These are phyloP conservation scores for Rubroboletus satanas DNA, from an alignment of 768 basidiomycete species.

Conservation along the genomic window DNA sequence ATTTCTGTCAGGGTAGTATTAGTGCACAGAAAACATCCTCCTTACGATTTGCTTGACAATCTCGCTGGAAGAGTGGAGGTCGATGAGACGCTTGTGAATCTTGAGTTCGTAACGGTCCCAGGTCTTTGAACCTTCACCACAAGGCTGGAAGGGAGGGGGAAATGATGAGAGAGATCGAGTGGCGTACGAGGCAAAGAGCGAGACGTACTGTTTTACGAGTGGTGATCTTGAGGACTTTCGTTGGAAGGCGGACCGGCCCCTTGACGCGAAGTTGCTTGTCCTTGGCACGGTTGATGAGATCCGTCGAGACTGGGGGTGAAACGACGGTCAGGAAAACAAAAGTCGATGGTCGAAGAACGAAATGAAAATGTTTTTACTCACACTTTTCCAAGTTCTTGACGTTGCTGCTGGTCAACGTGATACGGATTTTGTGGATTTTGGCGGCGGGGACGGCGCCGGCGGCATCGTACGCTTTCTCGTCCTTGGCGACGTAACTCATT, in stretches of 20 bases:
- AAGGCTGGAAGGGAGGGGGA: conserved; percentile 57
- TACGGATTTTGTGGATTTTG: conserved; percentile 98
- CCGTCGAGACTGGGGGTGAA: conserved; percentile 69
- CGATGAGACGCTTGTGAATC: conserved; percentile 99
- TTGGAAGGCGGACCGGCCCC: conserved; percentile 97
- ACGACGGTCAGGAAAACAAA: background rate
- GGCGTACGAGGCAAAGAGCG: background rate
- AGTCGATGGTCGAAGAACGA: background rate
- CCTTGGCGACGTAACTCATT: conserved; percentile 99
- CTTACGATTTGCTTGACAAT: conserved; percentile 99
- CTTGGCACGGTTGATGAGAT: conserved; percentile 98
- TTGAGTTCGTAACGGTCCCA: conserved; percentile 99
- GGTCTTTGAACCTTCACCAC: conserved; percentile 99
- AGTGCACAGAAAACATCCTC: conserved; percentile 13
- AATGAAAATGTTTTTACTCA: conserved; percentile 33
- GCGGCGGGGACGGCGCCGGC: conserved; percentile 82
- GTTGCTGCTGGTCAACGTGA: conserved; percentile 97
- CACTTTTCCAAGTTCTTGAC: conserved; percentile 99
- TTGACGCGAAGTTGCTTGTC: conserved; percentile 99
- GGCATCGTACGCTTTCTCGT: conserved; percentile 96
- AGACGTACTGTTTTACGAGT: conserved; percentile 92
- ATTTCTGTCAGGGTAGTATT: conserved; percentile 2
- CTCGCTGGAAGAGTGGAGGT: conserved; percentile 97
- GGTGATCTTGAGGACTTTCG: conserved; percentile 98
- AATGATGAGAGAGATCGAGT: background rate